phyloP scores from a whole-genome alignment of 805 yeast genomes.

The Tetrapisispora namnaoensis region DNA sequence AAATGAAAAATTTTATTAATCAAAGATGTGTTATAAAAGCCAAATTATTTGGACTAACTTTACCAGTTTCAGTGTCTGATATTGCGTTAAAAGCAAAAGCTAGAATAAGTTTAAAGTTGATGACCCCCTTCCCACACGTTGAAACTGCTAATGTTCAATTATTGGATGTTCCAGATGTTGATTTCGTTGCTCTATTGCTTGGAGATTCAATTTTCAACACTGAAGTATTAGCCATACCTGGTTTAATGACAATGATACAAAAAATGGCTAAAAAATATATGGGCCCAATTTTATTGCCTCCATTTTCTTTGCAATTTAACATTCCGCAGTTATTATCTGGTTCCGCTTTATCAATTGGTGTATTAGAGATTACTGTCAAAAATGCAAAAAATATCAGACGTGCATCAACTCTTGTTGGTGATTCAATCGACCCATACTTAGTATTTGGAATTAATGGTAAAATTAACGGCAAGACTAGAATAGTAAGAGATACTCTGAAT shows the following conservation, averaged over 20 bases:
- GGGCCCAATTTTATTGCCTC: slow-evolving; percentile 82
- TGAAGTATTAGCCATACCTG: slow-evolving; percentile 84
- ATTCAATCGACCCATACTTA: slow-evolving; percentile 85
- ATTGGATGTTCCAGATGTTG: slow-evolving; percentile 80
- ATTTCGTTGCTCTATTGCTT: slow-evolving; percentile 60
- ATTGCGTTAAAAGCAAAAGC: slow-evolving; percentile 65
- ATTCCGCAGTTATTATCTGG: slow-evolving; percentile 86
- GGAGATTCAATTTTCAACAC: slow-evolving; percentile 81
- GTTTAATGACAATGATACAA: slow-evolving; percentile 69
- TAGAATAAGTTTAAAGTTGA: slow-evolving; percentile 81
- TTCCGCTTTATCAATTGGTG: slow-evolving; percentile 80
- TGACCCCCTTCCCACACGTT: slow-evolving; percentile 84
- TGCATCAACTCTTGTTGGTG: slow-evolving; percentile 53
- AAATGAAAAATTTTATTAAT: slow-evolving; percentile 73
- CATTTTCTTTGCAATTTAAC: slow-evolving; percentile 88
- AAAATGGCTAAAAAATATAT: slow-evolving; percentile 77
- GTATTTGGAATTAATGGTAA: slow-evolving; percentile 52
- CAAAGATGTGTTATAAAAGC: slow-evolving; percentile 72
- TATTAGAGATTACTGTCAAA: slow-evolving; percentile 58
- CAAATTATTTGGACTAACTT: slow-evolving; percentile 67
- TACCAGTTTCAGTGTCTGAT: slow-evolving; percentile 74
- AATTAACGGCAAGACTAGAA: slow-evolving; percentile 58
- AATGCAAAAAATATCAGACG: slow-evolving; percentile 62
- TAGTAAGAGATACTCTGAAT: slow-evolving; percentile 51
- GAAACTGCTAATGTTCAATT: slow-evolving; percentile 83